Base-by-base conservation (phyloP, 192 early-diverging fungal genomes). In the Spizellomyces sp. region DNA sequence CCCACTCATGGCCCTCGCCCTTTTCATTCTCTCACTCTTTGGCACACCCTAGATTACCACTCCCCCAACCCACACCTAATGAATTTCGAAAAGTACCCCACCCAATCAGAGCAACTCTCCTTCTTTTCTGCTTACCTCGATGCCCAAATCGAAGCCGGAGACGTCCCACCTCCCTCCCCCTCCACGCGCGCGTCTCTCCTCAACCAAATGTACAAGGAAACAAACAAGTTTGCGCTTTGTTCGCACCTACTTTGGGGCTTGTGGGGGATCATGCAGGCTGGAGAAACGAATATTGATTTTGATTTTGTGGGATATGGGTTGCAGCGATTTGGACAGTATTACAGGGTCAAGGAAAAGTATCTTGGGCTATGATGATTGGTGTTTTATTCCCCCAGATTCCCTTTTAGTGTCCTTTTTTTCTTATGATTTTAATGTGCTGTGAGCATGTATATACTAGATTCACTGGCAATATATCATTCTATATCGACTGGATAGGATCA, bases 211-310 rank as follows among this genome's bases (percentile, higher is more conserved):
- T 90, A 88, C 69, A 55, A 74, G 8, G 93, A 95, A 72, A 92
- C 92, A 45, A 81, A 90, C 66, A 76, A 86, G 60, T 95, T 91
- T 77, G 82, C 89, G 54, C 80, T 95, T 44, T 91, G 90, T 5
- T 92, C 93, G 12, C 92, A 96, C 74, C 86, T 90, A 56, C 93
- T 94, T 74, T 96, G 95, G 95, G 91, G 67, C 4, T 45, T 75
- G 17, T 77, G 75, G 68, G 70, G 69, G 10, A 46, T 81, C 22
- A 76, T 82, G 52, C 95, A 96, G 79, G 92, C 93, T 4, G 83
- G 80, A 14, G 69, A 94, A 9, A 95, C 91, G 6, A 91, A 95
- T 63, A 93, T 96, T 50, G 93, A 95, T 73, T 96, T 96, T 86
- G 91, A 95, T 71, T 96, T 95, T 70, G 88, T 93, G 84, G 87